Percentiles rank a stretch among this genome's conserved stretches.
These are phyloP conservation scores for Leishmania turanica DNA, from an alignment of 208 protist genomes.

Conservation along the genomic window DNA sequence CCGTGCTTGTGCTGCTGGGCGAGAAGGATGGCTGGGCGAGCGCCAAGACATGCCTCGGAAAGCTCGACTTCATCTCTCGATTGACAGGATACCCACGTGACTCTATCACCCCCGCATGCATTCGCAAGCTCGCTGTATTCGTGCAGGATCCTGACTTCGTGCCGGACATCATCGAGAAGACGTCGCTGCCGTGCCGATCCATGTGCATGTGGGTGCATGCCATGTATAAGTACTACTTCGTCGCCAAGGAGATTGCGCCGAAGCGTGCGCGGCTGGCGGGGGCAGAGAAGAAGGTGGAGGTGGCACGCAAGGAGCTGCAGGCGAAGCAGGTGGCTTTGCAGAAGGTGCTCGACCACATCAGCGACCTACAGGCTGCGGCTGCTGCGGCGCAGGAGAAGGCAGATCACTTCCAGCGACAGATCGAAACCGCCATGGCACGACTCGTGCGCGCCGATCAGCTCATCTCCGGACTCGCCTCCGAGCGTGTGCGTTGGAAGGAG, in stretches of 20 bases:
- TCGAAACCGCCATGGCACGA: constrained; percentile 80
- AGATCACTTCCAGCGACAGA: constrained; percentile 85
- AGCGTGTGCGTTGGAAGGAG: constrained; percentile 77
- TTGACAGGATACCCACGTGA: constrained; percentile 92
- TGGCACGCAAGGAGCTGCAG: constrained; percentile 54
- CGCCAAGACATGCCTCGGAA: constrained; percentile 86
- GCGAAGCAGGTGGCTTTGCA: constrained; percentile 75
- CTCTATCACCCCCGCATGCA: constrained; percentile 73
- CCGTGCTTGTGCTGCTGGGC: constrained; percentile 92
- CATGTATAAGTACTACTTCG: constrained; percentile 94
- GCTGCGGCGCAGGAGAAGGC: constrained; percentile 80
- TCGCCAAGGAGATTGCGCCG: constrained; percentile 90
- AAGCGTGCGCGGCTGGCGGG: constrained; percentile 77
- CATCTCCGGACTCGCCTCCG: constrained; percentile 83
- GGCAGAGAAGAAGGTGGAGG: constrained; percentile 82
- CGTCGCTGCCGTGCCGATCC: constrained; percentile 92
- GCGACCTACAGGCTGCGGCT: constrained; percentile 68
- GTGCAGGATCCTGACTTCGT: constrained; percentile 92
- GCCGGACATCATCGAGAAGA: constrained; percentile 92
- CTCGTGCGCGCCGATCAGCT: constrained; percentile 88
- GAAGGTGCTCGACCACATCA: constrained; percentile 79
- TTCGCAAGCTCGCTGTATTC: constrained; percentile 92
- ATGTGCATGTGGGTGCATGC: constrained; percentile 96
- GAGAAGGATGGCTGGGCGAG: constrained; percentile 94
- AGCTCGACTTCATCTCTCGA: constrained; percentile 89